phyloP scores from a whole-genome alignment of 2,329 filamentous ascomycete species.

The Coniochaeta prunicola region DNA sequence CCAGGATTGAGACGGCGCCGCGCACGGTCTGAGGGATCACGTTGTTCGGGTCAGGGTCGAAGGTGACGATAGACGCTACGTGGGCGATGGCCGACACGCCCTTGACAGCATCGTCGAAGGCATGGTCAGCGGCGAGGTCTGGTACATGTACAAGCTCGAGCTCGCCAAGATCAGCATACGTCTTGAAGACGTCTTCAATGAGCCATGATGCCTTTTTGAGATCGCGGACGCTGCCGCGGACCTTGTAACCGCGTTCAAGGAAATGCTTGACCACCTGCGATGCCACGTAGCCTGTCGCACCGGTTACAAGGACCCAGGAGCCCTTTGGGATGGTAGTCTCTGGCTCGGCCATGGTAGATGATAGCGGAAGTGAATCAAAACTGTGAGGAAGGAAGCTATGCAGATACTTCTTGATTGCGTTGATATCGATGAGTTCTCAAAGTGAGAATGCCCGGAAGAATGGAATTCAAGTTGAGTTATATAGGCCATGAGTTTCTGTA shows the following conservation, averaged over 20 bases:
- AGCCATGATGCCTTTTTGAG: slow-evolving; percentile 14
- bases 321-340: slow-evolving; percentile 15
- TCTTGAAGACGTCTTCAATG: slow-evolving; percentile 15
- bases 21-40: slow-evolving; percentile 24
- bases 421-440: not conserved
- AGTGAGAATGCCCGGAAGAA: not conserved
- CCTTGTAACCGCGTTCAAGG: slow-evolving; percentile 28
- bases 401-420: not conserved
- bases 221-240: slow-evolving; percentile 35
- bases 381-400: not conserved
- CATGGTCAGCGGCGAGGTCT: slow-evolving; percentile 21
- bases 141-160: slow-evolving; percentile 24
- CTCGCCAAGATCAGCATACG: slow-evolving; percentile 18
- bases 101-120: slow-evolving; percentile 17
- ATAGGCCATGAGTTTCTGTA: not conserved
- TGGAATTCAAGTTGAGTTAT: not conserved
- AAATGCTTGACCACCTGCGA: slow-evolving; percentile 30
- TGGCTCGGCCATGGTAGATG: not conserved
- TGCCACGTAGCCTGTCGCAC: slow-evolving; percentile 36
- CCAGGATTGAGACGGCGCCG: slow-evolving; percentile 20
- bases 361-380: not conserved
- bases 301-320: slow-evolving; percentile 33
- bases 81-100: slow-evolving; percentile 24
- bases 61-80: slow-evolving; percentile 24
- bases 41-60: slow-evolving; percentile 25